Percentiles rank a stretch among this genome's conserved stretches.
Conservation (phyloP, 176 grass and related monocot species). For the Raddia guianensis region DNA sequence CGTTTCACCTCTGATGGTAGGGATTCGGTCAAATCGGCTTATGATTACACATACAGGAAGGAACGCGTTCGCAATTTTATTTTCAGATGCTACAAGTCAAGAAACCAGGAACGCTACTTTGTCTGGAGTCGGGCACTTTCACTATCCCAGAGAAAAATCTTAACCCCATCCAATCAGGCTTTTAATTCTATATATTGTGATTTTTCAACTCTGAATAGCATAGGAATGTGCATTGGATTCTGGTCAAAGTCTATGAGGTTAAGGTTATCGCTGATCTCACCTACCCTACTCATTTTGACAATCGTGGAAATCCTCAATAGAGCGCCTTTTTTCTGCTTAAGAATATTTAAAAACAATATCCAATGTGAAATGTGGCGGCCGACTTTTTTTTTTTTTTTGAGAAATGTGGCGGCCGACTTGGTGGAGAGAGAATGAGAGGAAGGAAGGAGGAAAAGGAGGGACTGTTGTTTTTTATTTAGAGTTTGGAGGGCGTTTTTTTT, state of each 20-base stretch:
- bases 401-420: too few species aligned
- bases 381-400: too few species aligned
- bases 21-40: too few species aligned
- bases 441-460: too few species aligned
- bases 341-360: too few species aligned
- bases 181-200: background rate
- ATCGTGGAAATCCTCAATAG: background rate
- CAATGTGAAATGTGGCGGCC: too few species aligned
- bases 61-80: background rate
- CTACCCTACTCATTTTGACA: background rate
- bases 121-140: background rate
- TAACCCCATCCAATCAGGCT: background rate
- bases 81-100: background rate
- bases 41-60: background rate
- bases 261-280: background rate
- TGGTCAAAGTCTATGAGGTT: background rate
- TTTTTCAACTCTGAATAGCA: background rate
- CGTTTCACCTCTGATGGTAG: too few species aligned
- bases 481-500: too few species aligned
- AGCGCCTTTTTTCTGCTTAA: background rate
- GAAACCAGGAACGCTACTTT: background rate
- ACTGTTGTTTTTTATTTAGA: too few species aligned
- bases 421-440: too few species aligned
- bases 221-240: background rate
- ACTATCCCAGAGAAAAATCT: background rate